Evolutionary conservation across 2,329 filamentous ascomycete species (phyloP).

Genomic region (Chaetomium strumarium): DNA sequence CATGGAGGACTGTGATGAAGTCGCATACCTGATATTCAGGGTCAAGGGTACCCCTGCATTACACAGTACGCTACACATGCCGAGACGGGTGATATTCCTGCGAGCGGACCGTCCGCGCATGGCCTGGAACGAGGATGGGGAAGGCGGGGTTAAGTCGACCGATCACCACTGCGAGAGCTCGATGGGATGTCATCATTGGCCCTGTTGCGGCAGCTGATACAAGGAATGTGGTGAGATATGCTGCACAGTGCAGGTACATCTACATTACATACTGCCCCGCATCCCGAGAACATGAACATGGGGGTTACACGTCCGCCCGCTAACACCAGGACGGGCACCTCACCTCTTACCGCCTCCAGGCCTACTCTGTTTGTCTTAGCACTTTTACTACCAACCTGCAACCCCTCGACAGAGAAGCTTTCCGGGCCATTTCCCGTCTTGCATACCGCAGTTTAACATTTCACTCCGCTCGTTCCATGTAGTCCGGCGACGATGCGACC

Average conservation of each 20-base stretch:
- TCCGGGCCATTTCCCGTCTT: not conserved
- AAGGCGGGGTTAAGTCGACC: constrained; percentile 11
- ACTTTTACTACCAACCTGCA: not conserved
- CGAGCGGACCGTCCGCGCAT: not conserved
- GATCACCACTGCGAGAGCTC: constrained; percentile 7
- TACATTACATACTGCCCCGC: not conserved
- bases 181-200: constrained; percentile 16
- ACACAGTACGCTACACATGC: not conserved
- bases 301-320: not conserved
- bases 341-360: not conserved
- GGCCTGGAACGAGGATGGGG: not conserved
- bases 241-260: not conserved
- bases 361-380: not conserved
- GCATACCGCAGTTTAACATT: not conserved
- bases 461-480: constrained; percentile 9
- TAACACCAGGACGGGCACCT: not conserved
- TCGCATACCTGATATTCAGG: too few species aligned
- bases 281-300: not conserved
- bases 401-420: not conserved
- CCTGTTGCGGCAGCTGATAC: not conserved
- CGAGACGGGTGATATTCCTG: too few species aligned
- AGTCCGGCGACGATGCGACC: constrained; percentile 21
- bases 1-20: too few species aligned
- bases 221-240: not conserved
- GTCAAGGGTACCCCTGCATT: not conserved